These are phyloP conservation scores for Tuber borchii DNA, from an alignment of 495 filamentous ascomycete genomes.

Conservation along the genomic window DNA sequence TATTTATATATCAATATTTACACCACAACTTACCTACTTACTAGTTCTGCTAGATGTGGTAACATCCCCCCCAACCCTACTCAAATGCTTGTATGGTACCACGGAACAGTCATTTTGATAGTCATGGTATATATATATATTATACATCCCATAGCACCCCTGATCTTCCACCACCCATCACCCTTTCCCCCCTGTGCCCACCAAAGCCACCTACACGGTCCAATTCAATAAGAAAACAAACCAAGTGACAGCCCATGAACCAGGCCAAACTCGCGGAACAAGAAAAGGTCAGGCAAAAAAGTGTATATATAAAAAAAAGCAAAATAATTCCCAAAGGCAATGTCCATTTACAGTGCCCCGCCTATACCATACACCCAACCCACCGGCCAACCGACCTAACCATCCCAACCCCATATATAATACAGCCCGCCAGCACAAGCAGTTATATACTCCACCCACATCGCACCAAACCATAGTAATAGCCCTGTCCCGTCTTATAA, in stretches of 20 bases:
- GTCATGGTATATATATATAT: not conserved
- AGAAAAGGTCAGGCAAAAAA: not conserved
- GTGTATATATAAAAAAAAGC: too few species aligned
- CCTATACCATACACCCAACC: not conserved
- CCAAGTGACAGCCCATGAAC: not conserved
- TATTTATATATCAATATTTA: not conserved
- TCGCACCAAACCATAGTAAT: not conserved
- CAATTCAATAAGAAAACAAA: not conserved
- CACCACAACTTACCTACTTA: not conserved
- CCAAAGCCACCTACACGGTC: too few species aligned
- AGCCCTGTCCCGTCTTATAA: not conserved
- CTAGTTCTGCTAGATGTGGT: not conserved
- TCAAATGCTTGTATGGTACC: not conserved
- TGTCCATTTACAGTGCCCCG: too few species aligned
- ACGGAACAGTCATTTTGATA: not conserved
- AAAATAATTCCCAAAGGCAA: too few species aligned
- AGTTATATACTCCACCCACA: not conserved
- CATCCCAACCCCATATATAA: not conserved
- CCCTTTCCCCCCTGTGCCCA: not conserved
- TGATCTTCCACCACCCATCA: not conserved
- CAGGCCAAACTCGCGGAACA: not conserved
- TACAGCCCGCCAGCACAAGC: not conserved
- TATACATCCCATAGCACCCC: not conserved
- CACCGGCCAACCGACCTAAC: not conserved
- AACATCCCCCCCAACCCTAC: not conserved